phyloP scores from a whole-genome alignment of 768 basidiomycete genomes.

The Kwoniella heveanensis region DNA sequence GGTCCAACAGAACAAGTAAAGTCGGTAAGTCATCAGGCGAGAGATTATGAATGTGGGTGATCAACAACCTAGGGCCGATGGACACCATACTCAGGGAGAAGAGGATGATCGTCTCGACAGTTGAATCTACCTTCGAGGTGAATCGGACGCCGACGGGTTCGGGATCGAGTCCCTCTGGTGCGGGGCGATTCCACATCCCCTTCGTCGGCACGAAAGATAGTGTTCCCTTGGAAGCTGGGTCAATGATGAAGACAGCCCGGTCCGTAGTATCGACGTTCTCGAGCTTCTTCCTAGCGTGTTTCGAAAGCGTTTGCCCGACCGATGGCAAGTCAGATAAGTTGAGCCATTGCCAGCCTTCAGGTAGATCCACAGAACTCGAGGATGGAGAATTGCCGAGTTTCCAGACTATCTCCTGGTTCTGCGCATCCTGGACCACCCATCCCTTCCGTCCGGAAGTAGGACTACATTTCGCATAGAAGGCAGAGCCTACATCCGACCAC shows the following conservation, averaged over 20 bases:
- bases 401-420: slow-evolving; percentile 32
- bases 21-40: slow-evolving; percentile 19
- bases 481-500: slow-evolving; percentile 38
- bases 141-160: slow-evolving; percentile 1
- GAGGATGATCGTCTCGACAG: slow-evolving; percentile 29
- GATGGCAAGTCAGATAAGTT: slow-evolving; percentile 11
- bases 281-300: slow-evolving; percentile 3
- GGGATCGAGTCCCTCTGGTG: too few species aligned
- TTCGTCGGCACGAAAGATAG: slow-evolving; percentile 12
- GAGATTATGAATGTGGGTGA: slow-evolving; percentile 29
- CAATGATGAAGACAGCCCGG: slow-evolving; percentile 8
- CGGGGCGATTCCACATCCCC: too few species aligned
- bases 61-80: slow-evolving; percentile 27
- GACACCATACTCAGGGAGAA: slow-evolving; percentile 22
- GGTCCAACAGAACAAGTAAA: slow-evolving; percentile 31
- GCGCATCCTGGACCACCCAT: slow-evolving; percentile 31
- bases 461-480: slow-evolving; percentile 33
- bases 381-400: slow-evolving; percentile 15
- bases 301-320: background rate
- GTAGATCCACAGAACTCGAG: background rate
- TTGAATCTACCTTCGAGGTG: slow-evolving; percentile 3
- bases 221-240: slow-evolving; percentile 21
- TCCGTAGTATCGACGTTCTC: slow-evolving; percentile 5
- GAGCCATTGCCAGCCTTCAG: slow-evolving; percentile 18
- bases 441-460: slow-evolving; percentile 25